Conservation (phyloP, 2,329 filamentous ascomycete species). For the Arthrobotrys sphaeroides region DNA sequence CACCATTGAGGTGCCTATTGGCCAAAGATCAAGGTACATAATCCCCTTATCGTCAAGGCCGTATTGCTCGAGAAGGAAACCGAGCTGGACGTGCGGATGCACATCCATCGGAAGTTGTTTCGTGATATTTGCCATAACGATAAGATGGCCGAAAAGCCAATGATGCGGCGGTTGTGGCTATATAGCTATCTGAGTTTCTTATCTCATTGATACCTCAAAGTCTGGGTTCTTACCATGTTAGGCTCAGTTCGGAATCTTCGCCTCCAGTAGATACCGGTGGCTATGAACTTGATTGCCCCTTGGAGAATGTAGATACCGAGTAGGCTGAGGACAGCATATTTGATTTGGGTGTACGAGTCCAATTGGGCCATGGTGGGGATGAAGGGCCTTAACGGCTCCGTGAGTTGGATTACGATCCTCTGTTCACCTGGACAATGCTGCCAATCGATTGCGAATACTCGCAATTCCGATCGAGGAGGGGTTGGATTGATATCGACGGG, state of each 20-base stretch:
- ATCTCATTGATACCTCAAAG: background rate
- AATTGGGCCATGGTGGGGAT: constrained; percentile 13
- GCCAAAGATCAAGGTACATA: constrained; percentile 62
- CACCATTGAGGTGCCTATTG: constrained; percentile 60
- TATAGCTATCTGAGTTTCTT: background rate
- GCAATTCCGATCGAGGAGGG: too few species aligned
- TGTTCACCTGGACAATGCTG: too few species aligned
- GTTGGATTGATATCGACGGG: background rate
- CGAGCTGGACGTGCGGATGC: constrained; percentile 56
- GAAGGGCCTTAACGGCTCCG: background rate
- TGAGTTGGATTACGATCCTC: background rate
- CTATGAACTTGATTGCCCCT: constrained; percentile 3
- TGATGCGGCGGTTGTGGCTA: constrained; percentile 61
- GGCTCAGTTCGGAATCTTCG: constrained; percentile 16
- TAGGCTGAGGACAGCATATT: constrained; percentile 17
- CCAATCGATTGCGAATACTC: too few species aligned
- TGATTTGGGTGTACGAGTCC: constrained; percentile 19
- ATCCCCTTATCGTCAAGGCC: constrained; percentile 58
- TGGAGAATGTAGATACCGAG: constrained; percentile 28
- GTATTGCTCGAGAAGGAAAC: constrained; percentile 58
- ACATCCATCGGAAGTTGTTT: constrained; percentile 58
- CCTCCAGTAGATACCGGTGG: constrained; percentile 3
- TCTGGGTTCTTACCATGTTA: constrained; percentile 19
- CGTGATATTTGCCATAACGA: constrained; percentile 57
- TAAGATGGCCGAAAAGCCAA: constrained; percentile 60